Percentiles rank a stretch among this genome's conserved stretches.
Evolutionary conservation across 2,329 filamentous ascomycete genomes (phyloP).

Genomic region (Emericellopsis cladophorae): DNA sequence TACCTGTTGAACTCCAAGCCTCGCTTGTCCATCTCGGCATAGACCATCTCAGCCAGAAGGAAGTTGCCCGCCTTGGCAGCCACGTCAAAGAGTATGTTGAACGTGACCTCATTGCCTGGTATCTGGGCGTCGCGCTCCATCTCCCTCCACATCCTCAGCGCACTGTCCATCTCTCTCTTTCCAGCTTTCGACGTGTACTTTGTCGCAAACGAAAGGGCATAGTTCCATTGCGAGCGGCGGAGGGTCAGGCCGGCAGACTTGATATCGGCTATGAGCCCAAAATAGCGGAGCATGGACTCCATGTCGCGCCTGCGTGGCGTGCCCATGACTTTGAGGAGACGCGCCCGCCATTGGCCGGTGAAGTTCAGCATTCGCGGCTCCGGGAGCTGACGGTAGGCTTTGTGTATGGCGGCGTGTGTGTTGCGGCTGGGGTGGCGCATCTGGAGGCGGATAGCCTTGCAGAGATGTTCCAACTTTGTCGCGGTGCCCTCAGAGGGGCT

Average conservation of each 20-base stretch:
- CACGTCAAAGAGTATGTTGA: constrained; percentile 85
- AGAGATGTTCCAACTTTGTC: constrained; percentile 24
- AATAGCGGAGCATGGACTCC: constrained; percentile 65
- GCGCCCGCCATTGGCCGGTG: constrained; percentile 39
- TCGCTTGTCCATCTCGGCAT: constrained; percentile 66
- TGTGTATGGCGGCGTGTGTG: constrained; percentile 31
- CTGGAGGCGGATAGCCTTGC: constrained; percentile 23
- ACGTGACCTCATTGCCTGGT: constrained; percentile 63
- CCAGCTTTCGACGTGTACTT: constrained; percentile 49
- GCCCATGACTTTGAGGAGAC: constrained; percentile 56
- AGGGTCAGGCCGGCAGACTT: constrained; percentile 60
- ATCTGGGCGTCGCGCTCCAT: constrained; percentile 69
- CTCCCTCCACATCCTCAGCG: constrained; percentile 70
- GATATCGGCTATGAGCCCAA: constrained; percentile 74
- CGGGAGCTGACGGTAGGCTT: constrained; percentile 34
- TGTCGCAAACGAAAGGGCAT: constrained; percentile 67
- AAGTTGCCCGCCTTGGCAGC: constrained; percentile 81
- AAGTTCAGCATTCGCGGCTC: constrained; percentile 39
- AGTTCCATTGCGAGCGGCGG: constrained; percentile 63
- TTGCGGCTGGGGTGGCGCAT: constrained; percentile 26
- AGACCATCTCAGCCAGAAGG: constrained; percentile 69
- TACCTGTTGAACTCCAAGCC: constrained; percentile 61
- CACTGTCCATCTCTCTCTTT: constrained; percentile 47
- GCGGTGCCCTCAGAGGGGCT: constrained; percentile 20
- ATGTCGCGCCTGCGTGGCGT: constrained; percentile 43